A percentile compares a stretch with the other conserved stretches of the same genome.
Conservation (phyloP, 2,329 filamentous ascomycete genomes). For the Plectosphaerella sp. region DNA sequence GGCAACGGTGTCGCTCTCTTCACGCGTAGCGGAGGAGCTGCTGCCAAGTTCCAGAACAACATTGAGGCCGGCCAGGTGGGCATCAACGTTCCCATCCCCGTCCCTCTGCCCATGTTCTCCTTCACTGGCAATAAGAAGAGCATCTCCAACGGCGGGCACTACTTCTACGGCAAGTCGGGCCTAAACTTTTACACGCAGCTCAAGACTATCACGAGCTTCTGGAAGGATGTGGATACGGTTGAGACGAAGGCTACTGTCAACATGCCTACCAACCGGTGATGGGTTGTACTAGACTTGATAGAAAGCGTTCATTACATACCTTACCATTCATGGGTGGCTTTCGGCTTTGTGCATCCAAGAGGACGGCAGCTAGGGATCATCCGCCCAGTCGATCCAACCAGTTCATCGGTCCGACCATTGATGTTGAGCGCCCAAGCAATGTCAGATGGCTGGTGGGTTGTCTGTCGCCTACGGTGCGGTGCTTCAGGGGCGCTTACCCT, state of each 20-base stretch:
- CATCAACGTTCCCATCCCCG: constrained; percentile 19
- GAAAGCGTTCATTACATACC: too few relatives aligned
- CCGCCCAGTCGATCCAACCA: too few relatives aligned
- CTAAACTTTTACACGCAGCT: constrained; percentile 68
- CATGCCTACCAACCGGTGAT: constrained; percentile 1
- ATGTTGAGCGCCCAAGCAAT: too few relatives aligned
- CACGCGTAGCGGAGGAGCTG: constrained; percentile 23
- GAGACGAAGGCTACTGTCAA: not conserved
- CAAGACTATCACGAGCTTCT: constrained; percentile 69
- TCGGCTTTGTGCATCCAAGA: too few relatives aligned
- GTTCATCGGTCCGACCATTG: too few relatives aligned
- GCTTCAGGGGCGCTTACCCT: too few relatives aligned
- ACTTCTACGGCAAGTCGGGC: constrained; percentile 69
- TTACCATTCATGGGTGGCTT: too few relatives aligned
- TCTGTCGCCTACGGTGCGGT: too few relatives aligned
- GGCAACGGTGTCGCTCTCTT: constrained; percentile 30
- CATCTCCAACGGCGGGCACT: constrained; percentile 64
- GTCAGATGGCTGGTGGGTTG: too few relatives aligned
- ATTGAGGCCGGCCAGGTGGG: constrained; percentile 21
- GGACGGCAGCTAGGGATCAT: too few relatives aligned
- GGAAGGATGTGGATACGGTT: constrained; percentile 53
- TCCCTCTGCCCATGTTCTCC: constrained; percentile 20
- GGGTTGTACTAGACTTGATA: too few relatives aligned
- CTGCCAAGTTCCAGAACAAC: constrained; percentile 23
- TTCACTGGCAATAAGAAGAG: constrained; percentile 50